phyloP scores from a whole-genome alignment of 2,329 filamentous ascomycete genomes.

The Huntiella savannae region DNA sequence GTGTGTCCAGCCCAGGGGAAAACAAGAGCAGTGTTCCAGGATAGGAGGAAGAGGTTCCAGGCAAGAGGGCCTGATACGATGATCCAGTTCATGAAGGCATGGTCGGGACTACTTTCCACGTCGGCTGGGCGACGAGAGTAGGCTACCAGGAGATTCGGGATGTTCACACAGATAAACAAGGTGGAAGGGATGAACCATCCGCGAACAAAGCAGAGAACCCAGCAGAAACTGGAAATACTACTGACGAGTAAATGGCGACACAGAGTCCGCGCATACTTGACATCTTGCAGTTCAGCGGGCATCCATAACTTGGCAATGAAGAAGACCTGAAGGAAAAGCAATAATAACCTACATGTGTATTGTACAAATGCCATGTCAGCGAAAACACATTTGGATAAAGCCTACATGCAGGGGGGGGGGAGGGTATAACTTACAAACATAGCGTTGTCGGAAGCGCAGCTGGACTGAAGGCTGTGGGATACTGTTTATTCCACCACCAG shows the following conservation, averaged over 20 bases:
- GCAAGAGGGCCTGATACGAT: constrained; percentile 58
- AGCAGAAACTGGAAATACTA: constrained; percentile 42
- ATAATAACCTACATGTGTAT: too few species aligned
- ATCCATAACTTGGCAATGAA: background rate
- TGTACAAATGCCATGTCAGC: background rate
- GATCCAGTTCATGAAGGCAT: constrained; percentile 34
- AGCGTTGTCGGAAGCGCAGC: too few species aligned
- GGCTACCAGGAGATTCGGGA: constrained; percentile 57
- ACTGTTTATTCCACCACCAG: constrained; percentile 52
- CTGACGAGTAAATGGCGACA: constrained; percentile 22
- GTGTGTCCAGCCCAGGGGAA: constrained; percentile 47
- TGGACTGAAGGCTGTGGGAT: constrained; percentile 50
- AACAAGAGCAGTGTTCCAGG: constrained; percentile 76
- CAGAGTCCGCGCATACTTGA: too few species aligned
- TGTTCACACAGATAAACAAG: constrained; percentile 59
- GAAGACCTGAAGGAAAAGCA: constrained; percentile 3
- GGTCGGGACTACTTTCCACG: background rate
- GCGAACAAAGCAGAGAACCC: constrained; percentile 67
- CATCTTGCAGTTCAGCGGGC: background rate
- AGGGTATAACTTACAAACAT: constrained; percentile 37
- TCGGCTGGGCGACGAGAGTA: constrained; percentile 65
- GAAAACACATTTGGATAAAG: background rate
- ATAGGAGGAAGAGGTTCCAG: constrained; percentile 72
- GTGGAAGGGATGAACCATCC: constrained; percentile 58
- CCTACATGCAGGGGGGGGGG: constrained; percentile 56